Evolutionary conservation across 179 eudicot genomes (phyloP).

Genomic region (Camellia oleifera): DNA sequence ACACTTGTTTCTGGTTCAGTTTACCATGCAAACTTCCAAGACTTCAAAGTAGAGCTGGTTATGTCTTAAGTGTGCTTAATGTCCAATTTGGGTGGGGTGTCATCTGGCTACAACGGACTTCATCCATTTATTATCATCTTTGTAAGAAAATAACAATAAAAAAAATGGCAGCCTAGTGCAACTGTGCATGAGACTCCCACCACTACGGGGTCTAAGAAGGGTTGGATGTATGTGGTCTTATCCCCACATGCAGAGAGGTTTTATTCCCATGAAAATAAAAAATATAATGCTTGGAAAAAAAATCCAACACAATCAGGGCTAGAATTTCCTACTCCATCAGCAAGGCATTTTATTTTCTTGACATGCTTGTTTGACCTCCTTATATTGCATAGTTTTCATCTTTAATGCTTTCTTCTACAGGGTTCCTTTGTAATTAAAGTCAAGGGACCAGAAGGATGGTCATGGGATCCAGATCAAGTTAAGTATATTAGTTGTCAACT

Average conservation of each 20-base stretch:
- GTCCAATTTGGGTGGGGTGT: neutral
- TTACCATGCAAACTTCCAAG: too few species aligned
- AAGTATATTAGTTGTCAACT: conserved; percentile 19
- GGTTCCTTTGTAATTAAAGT: conserved; percentile 91
- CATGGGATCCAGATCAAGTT: conserved; percentile 93
- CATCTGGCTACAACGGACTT: neutral
- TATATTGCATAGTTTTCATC: neutral
- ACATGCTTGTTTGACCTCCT: conserved; percentile 1
- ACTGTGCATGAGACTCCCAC: too few species aligned
- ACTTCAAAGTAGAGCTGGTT: neutral
- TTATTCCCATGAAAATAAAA: too few species aligned
- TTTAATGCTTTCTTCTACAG: conserved; percentile 35
- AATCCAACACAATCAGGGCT: neutral
- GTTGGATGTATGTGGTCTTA: too few species aligned
- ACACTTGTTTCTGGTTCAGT: too few species aligned
- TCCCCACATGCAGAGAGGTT: too few species aligned
- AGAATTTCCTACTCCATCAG: neutral
- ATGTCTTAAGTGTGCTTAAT: neutral
- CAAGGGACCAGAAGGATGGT: conserved; percentile 95
- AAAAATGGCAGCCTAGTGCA: too few species aligned
- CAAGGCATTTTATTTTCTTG: too few species aligned
- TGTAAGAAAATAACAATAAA: too few species aligned
- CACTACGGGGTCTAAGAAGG: too few species aligned
- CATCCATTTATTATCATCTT: neutral
- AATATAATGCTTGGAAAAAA: neutral